Evolutionary conservation across 306 rosid genomes (phyloP), one percentile per base, ranked within the genome.

Genomic region (Gastrolobium villosum): DNA sequence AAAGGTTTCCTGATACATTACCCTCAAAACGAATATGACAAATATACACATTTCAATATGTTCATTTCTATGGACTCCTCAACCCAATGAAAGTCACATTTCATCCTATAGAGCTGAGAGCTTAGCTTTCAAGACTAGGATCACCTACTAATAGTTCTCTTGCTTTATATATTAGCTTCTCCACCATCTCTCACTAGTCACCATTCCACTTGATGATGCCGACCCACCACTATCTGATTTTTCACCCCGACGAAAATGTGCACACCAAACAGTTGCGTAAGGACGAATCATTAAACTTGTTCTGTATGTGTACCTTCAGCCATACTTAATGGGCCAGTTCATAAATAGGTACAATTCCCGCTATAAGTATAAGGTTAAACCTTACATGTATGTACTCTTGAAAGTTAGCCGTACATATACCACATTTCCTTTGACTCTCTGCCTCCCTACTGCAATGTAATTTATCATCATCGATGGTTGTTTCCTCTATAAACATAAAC

Each of bases 61-160:
- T 31, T 26, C 37, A 9, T 39, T 10, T 36, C 15, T 34, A n/a
- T 52, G 4, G 77, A 53, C 55, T 52, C 32, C 60, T 62, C 80
- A 83, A 79, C 88, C 70, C 79, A 72, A 28, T 30, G 93, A 89
- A 81, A 83, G 82, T 14, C 72, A 85, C 88, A 45, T 4, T 79
- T 81, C 78, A 87, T 70, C 93, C 46, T 41, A 14, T 34, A 20
- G n/a, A 64, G 53, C 13, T 31, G 62, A 67, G 78, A 70, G 50
- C 86, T 81, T 85, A 82, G 71, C 89, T 83, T 87, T 50, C 67
- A 89, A 87, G 90, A 75, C 76, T 79, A 71, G 82, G 86, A 66
- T 81, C 86, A 65, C 80, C 66, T 28, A 50, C 66, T 28, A 50
- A 5, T 63, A 76, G 53, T 39, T 54, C 79, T 43, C 55, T 49